Base-by-base conservation (phyloP, 352 stramenopile genomes). In the Globisporangium canariense region DNA sequence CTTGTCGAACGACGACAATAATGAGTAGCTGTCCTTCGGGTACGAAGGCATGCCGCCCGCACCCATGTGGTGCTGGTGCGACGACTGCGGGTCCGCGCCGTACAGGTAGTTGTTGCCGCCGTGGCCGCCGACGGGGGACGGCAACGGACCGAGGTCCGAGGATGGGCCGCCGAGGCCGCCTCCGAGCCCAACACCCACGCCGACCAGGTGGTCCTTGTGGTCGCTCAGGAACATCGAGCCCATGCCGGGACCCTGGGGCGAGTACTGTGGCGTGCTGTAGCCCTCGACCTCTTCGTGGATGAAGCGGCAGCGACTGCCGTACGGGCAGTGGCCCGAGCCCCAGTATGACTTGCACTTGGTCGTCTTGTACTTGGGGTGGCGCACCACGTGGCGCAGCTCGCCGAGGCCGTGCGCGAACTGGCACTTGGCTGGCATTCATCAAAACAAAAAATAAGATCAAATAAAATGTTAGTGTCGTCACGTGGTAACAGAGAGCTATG, bases 301-400 rank as follows among this genome's bases (percentile, higher is more conserved):
- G 65, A 96, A 96, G 57, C 88, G 80, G 68, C 88, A 96, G 66
- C 88, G 85, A 45, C 73, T 87, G 47, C 88, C 88, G 73, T 96
- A 96, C 14, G 79, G 86, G 60, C 88, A 96, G 70, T 93, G 82
- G 28, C 88, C 88, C 16, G 88, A 95, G n/a, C 85, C 81, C 79
- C 86, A 89, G 73, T 96, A 96, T 40, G 85, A 93, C 80, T 96
- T 96, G 83, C 87, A 96, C 71, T 94, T 94, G 63, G 85, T 94
- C n/a, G 87, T 95, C 77, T 95, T 95, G 83, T 95, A 93, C 79
- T 95, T 95, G 56, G 87, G 87, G 66, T 95, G 87, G 65, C 87
- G 87, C 58, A 92, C 75, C n/a, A 95, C 85, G 50, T 91, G 83
- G 57, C 87, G 84, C 10, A 95, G 64, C 69, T 95, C 87, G 2